phyloP scores from a whole-genome alignment of 1,139 yeast species.

The Magnusiomyces starmeri region DNA sequence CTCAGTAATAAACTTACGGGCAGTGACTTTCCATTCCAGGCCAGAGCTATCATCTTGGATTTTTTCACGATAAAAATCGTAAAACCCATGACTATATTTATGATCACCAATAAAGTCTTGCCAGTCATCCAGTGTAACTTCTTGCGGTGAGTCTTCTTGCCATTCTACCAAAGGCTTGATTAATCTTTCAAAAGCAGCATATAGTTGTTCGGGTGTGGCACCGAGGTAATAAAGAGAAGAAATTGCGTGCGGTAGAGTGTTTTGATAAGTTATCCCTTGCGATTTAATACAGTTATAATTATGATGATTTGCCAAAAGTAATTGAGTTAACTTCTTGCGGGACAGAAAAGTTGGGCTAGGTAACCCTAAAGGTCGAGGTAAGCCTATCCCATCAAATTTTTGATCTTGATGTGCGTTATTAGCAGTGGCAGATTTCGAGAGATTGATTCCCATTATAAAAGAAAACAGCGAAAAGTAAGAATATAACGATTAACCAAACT shows the following conservation, averaged over 20 bases:
- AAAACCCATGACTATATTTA: constrained; percentile 29
- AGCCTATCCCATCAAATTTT: constrained; percentile 18
- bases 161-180: constrained; percentile 16
- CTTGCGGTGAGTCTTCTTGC: constrained; percentile 31
- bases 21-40: constrained; percentile 28
- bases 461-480: no score
- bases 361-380: constrained; percentile 14
- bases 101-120: constrained; percentile 25
- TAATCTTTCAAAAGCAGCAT: constrained; percentile 19
- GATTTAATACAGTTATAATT: constrained; percentile 27
- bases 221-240: constrained; percentile 24
- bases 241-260: constrained; percentile 29
- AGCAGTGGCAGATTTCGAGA: no score
- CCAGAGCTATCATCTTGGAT: constrained; percentile 22
- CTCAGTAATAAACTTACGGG: constrained; percentile 17
- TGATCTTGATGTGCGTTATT: no score
- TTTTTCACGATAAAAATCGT: constrained; percentile 30
- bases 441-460: no score
- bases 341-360: constrained; percentile 21
- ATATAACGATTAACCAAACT: no score
- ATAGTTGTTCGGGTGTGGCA: constrained; percentile 19
- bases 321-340: constrained; percentile 22
- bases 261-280: constrained; percentile 28
- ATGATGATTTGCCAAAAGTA: constrained; percentile 29
- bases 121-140: constrained; percentile 32